A percentile compares a stretch with the other conserved stretches of the same genome.
These are phyloP conservation scores for Tuber indicum DNA, from an alignment of 495 filamentous ascomycete species.

Conservation along the genomic window DNA sequence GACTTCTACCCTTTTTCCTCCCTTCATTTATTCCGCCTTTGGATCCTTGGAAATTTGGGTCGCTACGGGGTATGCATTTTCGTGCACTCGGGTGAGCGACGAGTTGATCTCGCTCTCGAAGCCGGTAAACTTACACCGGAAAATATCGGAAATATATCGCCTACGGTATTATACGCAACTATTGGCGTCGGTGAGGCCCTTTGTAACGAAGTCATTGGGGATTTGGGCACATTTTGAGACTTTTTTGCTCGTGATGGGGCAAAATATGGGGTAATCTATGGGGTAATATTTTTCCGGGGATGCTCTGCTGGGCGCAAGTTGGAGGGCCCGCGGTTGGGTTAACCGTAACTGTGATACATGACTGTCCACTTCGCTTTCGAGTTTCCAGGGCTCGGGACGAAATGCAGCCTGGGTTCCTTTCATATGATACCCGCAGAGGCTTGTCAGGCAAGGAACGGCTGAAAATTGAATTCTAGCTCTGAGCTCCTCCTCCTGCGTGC, in stretches of 20 bases:
- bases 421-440: not conserved
- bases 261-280: conserved; percentile 1
- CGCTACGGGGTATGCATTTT: not conserved
- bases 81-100: not conserved
- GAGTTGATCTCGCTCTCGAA: not conserved
- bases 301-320: not conserved
- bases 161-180: not conserved
- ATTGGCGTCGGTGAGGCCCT: not conserved
- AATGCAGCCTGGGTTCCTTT: not conserved
- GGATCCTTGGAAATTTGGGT: not conserved
- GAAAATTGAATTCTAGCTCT: not conserved
- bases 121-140: not conserved
- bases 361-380: not conserved
- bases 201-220: not conserved
- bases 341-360: not conserved
- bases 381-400: not conserved
- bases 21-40: not conserved
- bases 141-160: not conserved
- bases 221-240: not conserved
- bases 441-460: not conserved
- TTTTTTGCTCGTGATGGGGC: not conserved
- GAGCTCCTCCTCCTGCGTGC: not conserved
- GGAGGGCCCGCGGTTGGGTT: not conserved
- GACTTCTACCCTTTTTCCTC: not conserved
- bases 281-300: not conserved